A percentile compares a stretch with the other conserved stretches of the same genome.
These are phyloP conservation scores for Symbiodinium pilosum DNA, from an alignment of 73 alveolate species.

Conservation along the genomic window DNA sequence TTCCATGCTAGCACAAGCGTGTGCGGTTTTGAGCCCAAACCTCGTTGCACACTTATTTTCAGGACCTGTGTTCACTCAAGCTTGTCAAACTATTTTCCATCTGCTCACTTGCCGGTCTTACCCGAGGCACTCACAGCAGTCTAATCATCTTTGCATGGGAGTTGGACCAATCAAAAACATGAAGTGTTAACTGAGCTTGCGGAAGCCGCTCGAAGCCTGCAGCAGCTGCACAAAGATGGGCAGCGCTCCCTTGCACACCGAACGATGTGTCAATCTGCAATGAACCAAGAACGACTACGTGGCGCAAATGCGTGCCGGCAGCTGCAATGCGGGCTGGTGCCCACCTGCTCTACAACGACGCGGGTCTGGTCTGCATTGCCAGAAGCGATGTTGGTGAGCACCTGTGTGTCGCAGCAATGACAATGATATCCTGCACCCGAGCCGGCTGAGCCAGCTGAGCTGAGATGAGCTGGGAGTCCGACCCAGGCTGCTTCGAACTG, in stretches of 20 bases:
- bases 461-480: conserved; percentile 93
- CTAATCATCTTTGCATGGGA: too few species aligned
- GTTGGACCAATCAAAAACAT: too few species aligned
- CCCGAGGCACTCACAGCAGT: too few species aligned
- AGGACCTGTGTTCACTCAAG: too few species aligned
- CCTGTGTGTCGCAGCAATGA: conserved; percentile 95
- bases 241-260: conserved; percentile 96
- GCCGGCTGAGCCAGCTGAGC: background rate
- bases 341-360: conserved; percentile 97
- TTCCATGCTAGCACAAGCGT: too few species aligned
- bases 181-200: too few species aligned
- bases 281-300: background rate
- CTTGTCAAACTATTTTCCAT: too few species aligned
- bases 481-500: conserved; percentile 97
- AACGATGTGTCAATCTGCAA: background rate
- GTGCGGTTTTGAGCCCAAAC: too few species aligned
- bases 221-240: conserved; percentile 96
- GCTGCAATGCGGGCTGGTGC: too few species aligned
- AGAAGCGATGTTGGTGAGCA: conserved; percentile 98
- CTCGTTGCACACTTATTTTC: too few species aligned
- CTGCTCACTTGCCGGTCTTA: too few species aligned
- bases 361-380: conserved; percentile 98
- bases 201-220: conserved; percentile 26
- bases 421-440: background rate
- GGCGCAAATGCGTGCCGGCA: background rate